A percentile compares a stretch with the other conserved stretches of the same genome.
Conservation (phyloP, 2,329 filamentous ascomycete genomes). For the Dendrostoma leiphaemia region DNA sequence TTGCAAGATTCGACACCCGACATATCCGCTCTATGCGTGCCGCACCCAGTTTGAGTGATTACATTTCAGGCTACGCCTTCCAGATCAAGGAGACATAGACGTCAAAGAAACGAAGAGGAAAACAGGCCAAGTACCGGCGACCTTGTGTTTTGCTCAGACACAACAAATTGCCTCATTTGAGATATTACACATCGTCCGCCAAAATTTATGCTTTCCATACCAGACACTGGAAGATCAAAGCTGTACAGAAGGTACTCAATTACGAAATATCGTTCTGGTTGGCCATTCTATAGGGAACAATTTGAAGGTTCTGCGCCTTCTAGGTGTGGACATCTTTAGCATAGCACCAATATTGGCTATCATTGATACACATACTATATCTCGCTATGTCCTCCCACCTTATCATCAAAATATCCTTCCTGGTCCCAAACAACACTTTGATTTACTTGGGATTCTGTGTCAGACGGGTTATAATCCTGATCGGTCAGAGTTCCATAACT, state of each 20-base stretch:
- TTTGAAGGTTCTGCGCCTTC: background rate
- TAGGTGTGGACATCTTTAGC: background rate
- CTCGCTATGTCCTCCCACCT: background rate
- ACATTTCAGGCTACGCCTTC: background rate
- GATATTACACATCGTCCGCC: background rate
- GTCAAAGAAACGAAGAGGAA: background rate
- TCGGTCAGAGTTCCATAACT: background rate
- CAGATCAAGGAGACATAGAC: background rate
- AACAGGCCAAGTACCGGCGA: background rate
- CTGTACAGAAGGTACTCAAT: background rate
- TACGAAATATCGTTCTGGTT: background rate
- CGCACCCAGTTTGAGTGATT: background rate
- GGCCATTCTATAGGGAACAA: background rate
- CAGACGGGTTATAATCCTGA: background rate
- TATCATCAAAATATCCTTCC: background rate
- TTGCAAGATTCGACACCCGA: slow-evolving; percentile 1
- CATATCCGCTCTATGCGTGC: background rate
- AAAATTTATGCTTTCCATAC: background rate
- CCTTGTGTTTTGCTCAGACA: background rate
- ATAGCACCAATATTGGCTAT: background rate
- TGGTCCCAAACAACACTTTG: background rate
- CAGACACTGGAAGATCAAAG: background rate
- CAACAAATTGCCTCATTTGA: background rate
- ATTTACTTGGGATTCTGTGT: background rate
- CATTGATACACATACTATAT: background rate